Base-by-base conservation (phyloP, 495 filamentous ascomycete species). In the Pyrenopolyporus hunteri region DNA sequence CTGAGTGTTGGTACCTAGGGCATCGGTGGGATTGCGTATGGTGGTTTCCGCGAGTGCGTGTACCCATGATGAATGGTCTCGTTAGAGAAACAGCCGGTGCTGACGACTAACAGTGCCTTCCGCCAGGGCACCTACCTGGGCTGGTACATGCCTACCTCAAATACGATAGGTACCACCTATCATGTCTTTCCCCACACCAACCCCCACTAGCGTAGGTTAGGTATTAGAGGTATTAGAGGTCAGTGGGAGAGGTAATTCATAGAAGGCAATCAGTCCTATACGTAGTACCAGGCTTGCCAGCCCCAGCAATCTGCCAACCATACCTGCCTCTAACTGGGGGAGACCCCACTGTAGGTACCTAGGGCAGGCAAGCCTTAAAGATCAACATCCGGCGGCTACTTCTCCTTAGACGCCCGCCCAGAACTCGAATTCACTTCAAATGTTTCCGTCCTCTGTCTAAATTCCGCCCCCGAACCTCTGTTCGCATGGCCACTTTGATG, bases 401-500 rank as follows among this genome's bases (percentile, higher is more conserved):
- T 33, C 14, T n/a, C 13, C 22, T 14, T 64, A 64, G 54, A 64
- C 61, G 61, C 61, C 60, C 47, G 47, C 16, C 47, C 53, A 44
- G 39, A 14, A 49, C n/a, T n/a, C n/a, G n/a, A n/a, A n/a, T n/a
- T n/a, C 23, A 54, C 25, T 49, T 54, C 48, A 36, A 54, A 45
- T 9, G 9, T 29, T 29, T 29, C 53, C 54, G 19, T 26, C 16
- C 28, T 44, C 14, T 32, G 26, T 31, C 33, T 39, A 35, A 20
- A 16, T 36, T 56, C 23, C 33, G 14, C 19, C n/a, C 35, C 32
- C 31, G 40, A 48, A 46, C 39, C 4, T 35, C 20, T 51, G 46
- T 57, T 60, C 57, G 63, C 57, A 66, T 61, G 57, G 46, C 37
- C 52, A 46, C 16, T 31, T 64, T 37, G 55, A 65, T 65, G 20